These are phyloP conservation scores for Fagopyrum tataricum DNA, from an alignment of 148 eudicot species.

Conservation along the genomic window DNA sequence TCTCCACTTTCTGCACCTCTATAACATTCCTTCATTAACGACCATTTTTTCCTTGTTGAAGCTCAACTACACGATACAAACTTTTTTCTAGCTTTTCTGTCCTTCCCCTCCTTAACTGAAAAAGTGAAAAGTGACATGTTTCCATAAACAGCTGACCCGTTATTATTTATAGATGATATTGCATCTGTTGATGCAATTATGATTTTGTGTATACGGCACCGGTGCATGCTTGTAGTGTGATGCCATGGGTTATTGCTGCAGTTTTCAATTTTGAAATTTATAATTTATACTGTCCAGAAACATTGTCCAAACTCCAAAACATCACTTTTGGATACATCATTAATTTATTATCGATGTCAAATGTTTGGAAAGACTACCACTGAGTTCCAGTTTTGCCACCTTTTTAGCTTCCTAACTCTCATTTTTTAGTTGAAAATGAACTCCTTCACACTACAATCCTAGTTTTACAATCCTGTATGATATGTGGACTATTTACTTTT, in stretches of 20 bases:
- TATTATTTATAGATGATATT: not conserved
- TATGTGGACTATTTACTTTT: not conserved
- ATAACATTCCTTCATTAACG: not conserved
- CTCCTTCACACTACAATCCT: not conserved
- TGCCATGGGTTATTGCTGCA: not conserved
- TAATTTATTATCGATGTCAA: no score
- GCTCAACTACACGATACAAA: not conserved
- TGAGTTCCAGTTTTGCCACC: not conserved
- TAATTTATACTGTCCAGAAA: not conserved
- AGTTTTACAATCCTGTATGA: not conserved
- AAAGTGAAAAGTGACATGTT: not conserved
- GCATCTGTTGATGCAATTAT: not conserved
- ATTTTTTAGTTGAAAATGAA: not conserved
- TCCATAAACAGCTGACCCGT: not conserved
- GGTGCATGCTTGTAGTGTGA: not conserved
- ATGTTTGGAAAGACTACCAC: no score
- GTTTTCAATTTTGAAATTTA: not conserved
- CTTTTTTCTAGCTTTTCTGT: not conserved
- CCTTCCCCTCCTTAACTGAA: not conserved
- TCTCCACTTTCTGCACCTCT: not conserved
- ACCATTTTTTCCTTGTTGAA: not conserved
- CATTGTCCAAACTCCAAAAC: not conserved
- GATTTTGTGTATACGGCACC: not conserved
- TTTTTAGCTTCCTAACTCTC: not conserved
- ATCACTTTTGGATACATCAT: not conserved